Base-by-base conservation (phyloP, 225 moss, liverwort and hornwort species). In the Anthoceros angustus region DNA sequence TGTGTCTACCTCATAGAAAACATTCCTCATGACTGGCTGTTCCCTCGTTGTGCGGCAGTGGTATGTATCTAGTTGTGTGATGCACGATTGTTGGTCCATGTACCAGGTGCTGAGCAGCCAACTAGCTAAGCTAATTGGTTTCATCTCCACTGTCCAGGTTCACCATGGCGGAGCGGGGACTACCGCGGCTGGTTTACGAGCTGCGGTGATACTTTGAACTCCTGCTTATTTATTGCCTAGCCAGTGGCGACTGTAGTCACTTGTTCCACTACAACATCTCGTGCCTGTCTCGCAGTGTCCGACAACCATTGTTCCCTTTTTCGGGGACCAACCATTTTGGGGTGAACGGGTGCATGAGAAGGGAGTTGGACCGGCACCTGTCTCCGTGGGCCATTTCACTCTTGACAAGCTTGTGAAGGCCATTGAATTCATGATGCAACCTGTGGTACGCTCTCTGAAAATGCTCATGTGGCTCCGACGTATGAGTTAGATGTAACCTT, bases 131-230 rank as follows among this genome's bases (percentile, higher is more conserved):
- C 12, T 5, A n/a, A 20, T 64, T 64, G 25, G 18, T 1, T 1
- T 64, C n/a, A 64, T 64, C 4, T 20, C 41, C 45, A 61, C 49
- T 69, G 69, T 39, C 39, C 81, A 94, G 94, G 82, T 95, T 55
- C 95, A 95, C 76, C 95, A 95, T 68, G 95, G 95, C 49, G 95
- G 95, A 61, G 95, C 95, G 42, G 95, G 95, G 43, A 95, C 95
- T 63, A 84, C 88, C 40, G 91, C 95, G 77, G 95, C 95, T 8
- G 88, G 95, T 64, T 78, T 91, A 48, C 83, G 68, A 69, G 88
- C 95, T 77, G 86, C 82, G 68, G 94, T 94, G 85, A 74, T 2
- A 25, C 65, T 71, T 70, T 39, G 0, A 69, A 15, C 41, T 68
- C 67, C 15, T 32, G 68, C 12, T 4, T 18, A 10, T 9, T 12